Percentiles rank a stretch among this genome's conserved stretches.
Evolutionary conservation across 1,284 basidiomycete genomes (phyloP).

Genomic region (Xanthoconium separans): DNA sequence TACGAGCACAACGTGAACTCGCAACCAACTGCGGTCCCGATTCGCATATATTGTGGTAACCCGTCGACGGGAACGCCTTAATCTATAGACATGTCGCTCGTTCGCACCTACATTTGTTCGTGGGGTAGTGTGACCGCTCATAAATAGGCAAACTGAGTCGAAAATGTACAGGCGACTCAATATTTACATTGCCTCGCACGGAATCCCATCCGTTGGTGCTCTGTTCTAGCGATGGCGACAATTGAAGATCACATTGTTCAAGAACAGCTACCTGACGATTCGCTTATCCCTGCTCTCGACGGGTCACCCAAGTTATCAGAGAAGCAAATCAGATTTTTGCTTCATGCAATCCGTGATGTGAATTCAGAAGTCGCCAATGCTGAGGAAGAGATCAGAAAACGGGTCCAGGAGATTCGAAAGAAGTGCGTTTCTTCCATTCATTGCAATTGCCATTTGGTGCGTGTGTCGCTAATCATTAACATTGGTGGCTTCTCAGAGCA

Average conservation of each 20-base stretch:
- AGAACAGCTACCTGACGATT: conserved; percentile 1
- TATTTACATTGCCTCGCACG: no score
- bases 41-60: no score
- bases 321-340: not conserved
- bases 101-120: no score
- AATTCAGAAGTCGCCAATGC: not conserved
- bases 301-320: not conserved
- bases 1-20: no score
- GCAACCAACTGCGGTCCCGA: no score
- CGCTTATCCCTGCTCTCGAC: conserved; percentile 3
- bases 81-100: no score
- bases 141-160: no score
- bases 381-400: not conserved
- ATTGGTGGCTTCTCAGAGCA: not conserved
- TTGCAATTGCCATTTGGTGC: not conserved
- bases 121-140: no score
- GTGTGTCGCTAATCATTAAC: not conserved
- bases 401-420: not conserved
- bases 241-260: not conserved
- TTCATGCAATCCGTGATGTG: conserved; percentile 2
- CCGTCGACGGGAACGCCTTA: no score
- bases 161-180: no score
- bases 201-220: no score
- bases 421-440: not conserved
- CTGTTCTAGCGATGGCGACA: not conserved